Base-by-base conservation (phyloP, 768 basidiomycete genomes). In the Pholiota microspora region DNA sequence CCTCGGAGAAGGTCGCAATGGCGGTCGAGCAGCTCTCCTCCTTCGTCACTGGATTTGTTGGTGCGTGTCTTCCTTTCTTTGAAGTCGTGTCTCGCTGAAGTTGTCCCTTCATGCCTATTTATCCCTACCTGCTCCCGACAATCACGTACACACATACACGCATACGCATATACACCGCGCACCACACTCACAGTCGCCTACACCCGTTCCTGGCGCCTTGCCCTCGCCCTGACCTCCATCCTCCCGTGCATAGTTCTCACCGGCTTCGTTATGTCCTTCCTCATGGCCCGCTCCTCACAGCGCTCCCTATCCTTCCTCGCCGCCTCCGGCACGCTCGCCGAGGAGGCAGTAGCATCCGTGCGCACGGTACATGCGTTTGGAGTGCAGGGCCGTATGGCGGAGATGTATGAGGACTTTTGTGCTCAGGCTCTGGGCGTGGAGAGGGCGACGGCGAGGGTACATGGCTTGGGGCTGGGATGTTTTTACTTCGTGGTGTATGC, bases 331-430 rank as follows among this genome's bases (percentile, higher is more conserved):
- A 86, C 82, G 5, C 66, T 97, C 12, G 94, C 94, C 0, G 95
- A 98, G 70, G 95, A 97, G 69, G 93, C 92, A 59, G 89, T 98
- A 55, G 88, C 91, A 0, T 89, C 89, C 38, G 74, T 98, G 54
- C 86, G 94, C 16, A 95, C 92, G 1, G 84, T 91, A 2, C 91
- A 96, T 55, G 94, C 95, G 0, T 98, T 98, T 61, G 92, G 92
- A 32, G 88, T 85, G 0, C 90, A 94, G 70, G 71, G 65, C 5
- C 77, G 77, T 25, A 75, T 98, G 40, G 62, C 82, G 2, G 59
- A 59, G 4, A 69, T 91, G 16, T 98, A 96, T 67, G 81, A 92
- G 63, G 58, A 42, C 1, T 79, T 82, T 54, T 79, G 92, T 59
- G 68, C 75, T 18, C 61, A 74, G 55, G 81, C 89, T 6, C 74